Evolutionary conservation across 2,329 filamentous ascomycete genomes (phyloP).

Genomic region (Microcera coccophila): DNA sequence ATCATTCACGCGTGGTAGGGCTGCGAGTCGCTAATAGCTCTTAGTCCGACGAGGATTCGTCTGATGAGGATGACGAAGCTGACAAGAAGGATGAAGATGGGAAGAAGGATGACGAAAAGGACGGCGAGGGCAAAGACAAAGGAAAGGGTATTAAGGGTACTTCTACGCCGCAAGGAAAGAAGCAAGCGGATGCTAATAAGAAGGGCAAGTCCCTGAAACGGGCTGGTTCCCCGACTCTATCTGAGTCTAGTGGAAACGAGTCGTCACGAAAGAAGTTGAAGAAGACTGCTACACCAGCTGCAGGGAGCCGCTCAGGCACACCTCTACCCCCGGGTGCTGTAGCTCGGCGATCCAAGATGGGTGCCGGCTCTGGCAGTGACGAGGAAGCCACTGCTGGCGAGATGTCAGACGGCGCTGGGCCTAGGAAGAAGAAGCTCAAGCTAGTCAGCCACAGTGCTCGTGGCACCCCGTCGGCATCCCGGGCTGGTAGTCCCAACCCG

Average conservation of each 20-base stretch:
- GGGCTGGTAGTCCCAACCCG: slow-evolving; percentile 58
- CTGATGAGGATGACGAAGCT: slow-evolving; percentile 62
- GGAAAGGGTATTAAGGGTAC: slow-evolving; percentile 61
- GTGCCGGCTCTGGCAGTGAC: slow-evolving; percentile 63
- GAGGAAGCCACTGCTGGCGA: slow-evolving; percentile 68
- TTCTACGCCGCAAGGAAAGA: slow-evolving; percentile 51
- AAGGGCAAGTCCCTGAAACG: slow-evolving; percentile 70
- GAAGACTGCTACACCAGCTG: slow-evolving; percentile 51
- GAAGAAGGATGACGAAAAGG: slow-evolving; percentile 53
- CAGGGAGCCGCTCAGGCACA: slow-evolving; percentile 53
- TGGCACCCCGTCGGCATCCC: slow-evolving; percentile 55
- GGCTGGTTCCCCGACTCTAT: slow-evolving; percentile 78
- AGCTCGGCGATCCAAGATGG: slow-evolving; percentile 40
- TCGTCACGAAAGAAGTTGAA: slow-evolving; percentile 75
- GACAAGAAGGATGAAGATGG: slow-evolving; percentile 56
- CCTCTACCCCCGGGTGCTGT: slow-evolving; percentile 44
- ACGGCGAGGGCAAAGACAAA: slow-evolving; percentile 53
- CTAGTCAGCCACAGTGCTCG: slow-evolving; percentile 44
- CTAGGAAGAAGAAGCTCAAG: slow-evolving; percentile 55
- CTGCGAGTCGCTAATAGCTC: slow-evolving; percentile 34
- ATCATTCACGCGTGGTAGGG: too few relatives aligned
- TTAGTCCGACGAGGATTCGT: slow-evolving; percentile 41
- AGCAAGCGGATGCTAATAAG: slow-evolving; percentile 40
- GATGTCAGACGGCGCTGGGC: slow-evolving; percentile 53
- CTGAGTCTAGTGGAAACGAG: slow-evolving; percentile 89